Conservation (phyloP, 192 early-diverging fungal species). For the Backusella luteola region DNA sequence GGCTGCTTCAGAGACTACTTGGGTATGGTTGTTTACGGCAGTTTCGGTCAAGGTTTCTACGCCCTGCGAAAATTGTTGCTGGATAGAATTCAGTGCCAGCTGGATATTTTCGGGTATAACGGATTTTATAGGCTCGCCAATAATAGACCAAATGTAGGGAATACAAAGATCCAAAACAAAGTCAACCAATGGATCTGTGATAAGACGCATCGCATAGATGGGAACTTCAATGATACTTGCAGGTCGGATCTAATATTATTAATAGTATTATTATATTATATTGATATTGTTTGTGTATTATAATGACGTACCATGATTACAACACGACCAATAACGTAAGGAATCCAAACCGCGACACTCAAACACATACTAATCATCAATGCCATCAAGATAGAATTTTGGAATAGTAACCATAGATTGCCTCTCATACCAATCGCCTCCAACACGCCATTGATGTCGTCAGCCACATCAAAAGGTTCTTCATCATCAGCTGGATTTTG, state of each 20-base stretch:
- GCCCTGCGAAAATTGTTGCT: background rate
- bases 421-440: conserved; percentile 93
- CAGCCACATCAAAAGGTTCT: conserved; percentile 56
- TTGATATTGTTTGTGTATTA: background rate
- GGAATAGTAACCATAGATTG: conserved; percentile 70
- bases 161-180: conserved; percentile 56
- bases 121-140: conserved; percentile 3
- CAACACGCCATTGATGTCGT: conserved; percentile 72
- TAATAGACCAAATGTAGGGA: conserved; percentile 35
- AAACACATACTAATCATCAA: conserved; percentile 72
- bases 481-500: conserved; percentile 28
- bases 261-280: background rate
- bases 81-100: background rate
- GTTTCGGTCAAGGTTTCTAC: background rate
- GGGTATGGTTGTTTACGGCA: background rate
- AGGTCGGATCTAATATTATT: conserved; percentile 44
- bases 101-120: conserved; percentile 16
- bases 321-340: conserved; percentile 64
- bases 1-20: background rate
- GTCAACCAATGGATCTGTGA: conserved; percentile 76
- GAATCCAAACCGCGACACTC: conserved; percentile 70
- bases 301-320: conserved; percentile 37
- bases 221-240: conserved; percentile 50
- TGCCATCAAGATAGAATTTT: conserved; percentile 80
- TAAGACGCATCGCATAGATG: conserved; percentile 51